These are phyloP conservation scores for Sporothrix mexicana DNA, from an alignment of 2,329 filamentous ascomycete species.

Conservation along the genomic window DNA sequence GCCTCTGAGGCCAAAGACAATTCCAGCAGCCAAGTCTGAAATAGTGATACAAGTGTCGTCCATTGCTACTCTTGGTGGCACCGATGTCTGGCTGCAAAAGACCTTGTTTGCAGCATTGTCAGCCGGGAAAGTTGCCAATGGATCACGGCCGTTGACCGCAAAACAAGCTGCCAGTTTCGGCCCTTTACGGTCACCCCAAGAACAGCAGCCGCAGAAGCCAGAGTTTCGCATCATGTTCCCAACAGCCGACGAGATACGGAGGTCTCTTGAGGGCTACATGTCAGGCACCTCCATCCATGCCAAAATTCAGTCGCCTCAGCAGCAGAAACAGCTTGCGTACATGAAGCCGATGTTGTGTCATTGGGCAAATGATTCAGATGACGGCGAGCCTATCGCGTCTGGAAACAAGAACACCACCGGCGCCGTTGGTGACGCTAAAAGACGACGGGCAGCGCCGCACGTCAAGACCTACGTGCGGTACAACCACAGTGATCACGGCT, in stretches of 20 bases:
- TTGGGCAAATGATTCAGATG: slow-evolving; percentile 69
- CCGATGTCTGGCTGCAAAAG: slow-evolving; percentile 72
- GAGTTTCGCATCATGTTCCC: slow-evolving; percentile 79
- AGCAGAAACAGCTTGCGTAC: slow-evolving; percentile 75
- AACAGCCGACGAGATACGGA: slow-evolving; percentile 76
- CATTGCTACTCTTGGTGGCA: slow-evolving; percentile 76
- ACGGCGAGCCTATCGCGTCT: slow-evolving; percentile 40
- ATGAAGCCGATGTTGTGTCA: slow-evolving; percentile 73
- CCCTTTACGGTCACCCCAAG: slow-evolving; percentile 20
- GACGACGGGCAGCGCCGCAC: slow-evolving; percentile 77
- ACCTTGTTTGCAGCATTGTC: slow-evolving; percentile 63
- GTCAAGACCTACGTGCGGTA: slow-evolving; percentile 83
- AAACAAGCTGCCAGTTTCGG: background rate
- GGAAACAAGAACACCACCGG: slow-evolving; percentile 34
- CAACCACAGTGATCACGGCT: slow-evolving; percentile 42
- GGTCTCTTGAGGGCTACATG: slow-evolving; percentile 76
- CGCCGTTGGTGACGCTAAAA: slow-evolving; percentile 57
- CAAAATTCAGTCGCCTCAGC: slow-evolving; percentile 72
- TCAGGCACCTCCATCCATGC: slow-evolving; percentile 83
- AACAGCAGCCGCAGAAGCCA: slow-evolving; percentile 44
- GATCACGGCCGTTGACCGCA: slow-evolving; percentile 16
- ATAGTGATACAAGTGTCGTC: slow-evolving; percentile 76
- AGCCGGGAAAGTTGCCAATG: slow-evolving; percentile 41
- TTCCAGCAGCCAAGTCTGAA: slow-evolving; percentile 40
- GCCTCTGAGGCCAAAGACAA: slow-evolving; percentile 47